These are phyloP conservation scores for Nicotiana undulata DNA, from an alignment of 257 asterid species.

Conservation along the genomic window DNA sequence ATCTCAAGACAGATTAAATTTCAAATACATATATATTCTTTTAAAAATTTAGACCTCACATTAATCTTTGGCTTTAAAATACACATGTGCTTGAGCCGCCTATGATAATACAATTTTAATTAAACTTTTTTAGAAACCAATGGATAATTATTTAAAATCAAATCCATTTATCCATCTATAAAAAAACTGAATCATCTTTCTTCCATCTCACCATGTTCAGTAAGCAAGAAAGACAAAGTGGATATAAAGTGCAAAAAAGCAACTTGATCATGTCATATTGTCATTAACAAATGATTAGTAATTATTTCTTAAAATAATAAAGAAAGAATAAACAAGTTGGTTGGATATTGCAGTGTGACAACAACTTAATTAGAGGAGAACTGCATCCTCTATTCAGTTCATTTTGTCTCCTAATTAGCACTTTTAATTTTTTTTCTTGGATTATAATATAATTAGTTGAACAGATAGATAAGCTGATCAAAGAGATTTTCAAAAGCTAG, in stretches of 20 bases:
- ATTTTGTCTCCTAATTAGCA: background rate
- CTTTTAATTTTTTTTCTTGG: background rate
- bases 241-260: background rate
- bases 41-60: too few species aligned
- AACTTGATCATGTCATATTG: background rate
- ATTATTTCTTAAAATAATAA: background rate
- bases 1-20: too few species aligned
- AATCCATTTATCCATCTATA: background rate
- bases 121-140: background rate
- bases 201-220: background rate
- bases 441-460: background rate
- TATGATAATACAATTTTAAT: background rate
- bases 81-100: too few species aligned
- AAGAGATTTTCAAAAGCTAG: background rate
- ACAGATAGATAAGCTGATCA: background rate
- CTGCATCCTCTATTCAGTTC: background rate
- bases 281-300: background rate
- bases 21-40: too few species aligned
- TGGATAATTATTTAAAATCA: background rate
- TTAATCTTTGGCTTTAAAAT: too few species aligned
- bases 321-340: background rate
- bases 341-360: background rate
- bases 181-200: background rate
- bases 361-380: background rate
- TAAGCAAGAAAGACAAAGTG: background rate